phyloP scores from a whole-genome alignment of 139 green algal species.

The Chlamydomonas sphaeroides region DNA sequence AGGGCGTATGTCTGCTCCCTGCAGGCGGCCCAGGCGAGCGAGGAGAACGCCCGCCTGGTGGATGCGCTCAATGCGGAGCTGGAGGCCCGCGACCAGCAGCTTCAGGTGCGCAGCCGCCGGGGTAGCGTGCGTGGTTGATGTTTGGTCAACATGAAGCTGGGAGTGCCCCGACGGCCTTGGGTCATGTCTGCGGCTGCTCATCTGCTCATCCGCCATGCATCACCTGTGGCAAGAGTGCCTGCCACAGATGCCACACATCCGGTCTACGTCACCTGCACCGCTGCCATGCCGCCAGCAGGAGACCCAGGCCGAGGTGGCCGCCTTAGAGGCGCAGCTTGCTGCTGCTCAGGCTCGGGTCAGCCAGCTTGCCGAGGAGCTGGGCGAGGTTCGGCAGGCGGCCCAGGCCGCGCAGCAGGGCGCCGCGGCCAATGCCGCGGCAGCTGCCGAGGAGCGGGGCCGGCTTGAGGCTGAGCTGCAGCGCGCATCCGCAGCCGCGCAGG shows the following conservation, averaged over 20 bases:
- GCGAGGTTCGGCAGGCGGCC: not conserved
- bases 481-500: too few species aligned
- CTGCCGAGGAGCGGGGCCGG: not conserved
- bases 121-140: not conserved
- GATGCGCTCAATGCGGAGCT: constrained; percentile 15
- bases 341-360: too few species aligned
- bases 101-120: not conserved
- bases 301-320: not conserved
- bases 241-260: too few species aligned
- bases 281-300: too few species aligned
- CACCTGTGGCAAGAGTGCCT: too few species aligned
- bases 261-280: too few species aligned
- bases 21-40: not conserved
- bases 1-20: not conserved
- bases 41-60: constrained; percentile 22
- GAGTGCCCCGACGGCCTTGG: too few species aligned
- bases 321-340: not conserved
- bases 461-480: not conserved
- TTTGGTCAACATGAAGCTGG: too few species aligned
- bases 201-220: too few species aligned
- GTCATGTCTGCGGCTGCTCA: too few species aligned
- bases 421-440: not conserved
- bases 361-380: too few species aligned
- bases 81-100: not conserved
- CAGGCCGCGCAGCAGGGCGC: not conserved